Base-by-base conservation (phyloP, 2,329 filamentous ascomycete species). In the Cyphellophora attinorum region DNA sequence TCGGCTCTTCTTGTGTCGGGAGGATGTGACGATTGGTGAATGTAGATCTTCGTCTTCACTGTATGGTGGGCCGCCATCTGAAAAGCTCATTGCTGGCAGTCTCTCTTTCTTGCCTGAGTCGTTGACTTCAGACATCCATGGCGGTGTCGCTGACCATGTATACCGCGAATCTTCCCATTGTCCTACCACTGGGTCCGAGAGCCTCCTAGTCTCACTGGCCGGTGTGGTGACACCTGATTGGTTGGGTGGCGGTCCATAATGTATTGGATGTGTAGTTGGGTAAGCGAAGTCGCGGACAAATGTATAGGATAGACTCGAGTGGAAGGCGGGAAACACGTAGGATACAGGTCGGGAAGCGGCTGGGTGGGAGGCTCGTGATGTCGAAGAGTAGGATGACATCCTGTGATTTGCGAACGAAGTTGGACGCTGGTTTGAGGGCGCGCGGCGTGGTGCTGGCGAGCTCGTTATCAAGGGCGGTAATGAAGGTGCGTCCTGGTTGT, bases 271-370 rank as follows among this genome's bases (percentile, higher is more conserved):
- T 36, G 72, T 70, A 16, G 74, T 56, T 19, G 85, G 77, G 56
- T 96, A 98, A 48, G 91, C 91, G 62, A 96, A 98, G 67, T 98
- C 91, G 52, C 91, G 81, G 46, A 98, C 88, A 29, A 85, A 69
- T n/a, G 86, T 79, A 58, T 95, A 95, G 5, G 83, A 61, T 12
- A 95, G 73, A 54, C 79, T 93, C 39, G 86, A 91, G 50, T 85
- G 81, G 59, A 85, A 91, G 51, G 81, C 67, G 11, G 85, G 82
- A 53, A 91, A 89, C 43, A 84, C 71, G 52, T 82, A 74, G n/a
- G 85, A 93, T 37, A 72, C 71, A 13, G 86, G 85, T 41, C 85
- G 78, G 44, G 86, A 93, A 42, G 79, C 74, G 31, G 61, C 64
- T 31, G 64, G 40, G 14, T 46, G 58, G 17, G 62, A 66, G 25